phyloP scores from a whole-genome alignment of 1,284 basidiomycete species.

The Irpex sp. region DNA sequence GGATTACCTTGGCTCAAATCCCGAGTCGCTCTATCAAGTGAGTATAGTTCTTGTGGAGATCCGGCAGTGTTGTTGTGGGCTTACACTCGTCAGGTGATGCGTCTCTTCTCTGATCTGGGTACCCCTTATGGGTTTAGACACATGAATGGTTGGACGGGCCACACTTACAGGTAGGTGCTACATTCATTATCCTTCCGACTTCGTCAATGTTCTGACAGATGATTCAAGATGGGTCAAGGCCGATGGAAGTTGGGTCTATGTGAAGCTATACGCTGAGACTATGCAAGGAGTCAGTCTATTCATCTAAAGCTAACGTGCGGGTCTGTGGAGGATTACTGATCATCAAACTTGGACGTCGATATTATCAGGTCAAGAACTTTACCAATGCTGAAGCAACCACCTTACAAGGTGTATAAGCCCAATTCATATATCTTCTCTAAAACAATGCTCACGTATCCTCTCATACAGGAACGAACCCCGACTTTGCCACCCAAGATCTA shows the following conservation, averaged over 20 bases:
- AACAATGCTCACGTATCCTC: background rate
- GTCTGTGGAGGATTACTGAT: no score
- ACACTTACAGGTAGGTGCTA: slow-evolving; percentile 53
- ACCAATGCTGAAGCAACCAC: slow-evolving; percentile 13
- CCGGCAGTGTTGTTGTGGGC: background rate
- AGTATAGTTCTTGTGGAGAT: background rate
- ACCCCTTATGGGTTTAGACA: slow-evolving; percentile 82
- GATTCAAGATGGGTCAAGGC: slow-evolving; percentile 71
- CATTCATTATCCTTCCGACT: background rate
- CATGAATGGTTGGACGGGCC: slow-evolving; percentile 87
- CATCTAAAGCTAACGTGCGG: no score
- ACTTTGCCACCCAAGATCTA: slow-evolving; percentile 75
- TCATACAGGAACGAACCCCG: slow-evolving; percentile 46
- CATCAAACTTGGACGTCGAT: background rate
- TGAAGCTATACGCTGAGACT: slow-evolving; percentile 62
- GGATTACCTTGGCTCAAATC: slow-evolving; percentile 89
- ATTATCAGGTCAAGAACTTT: slow-evolving; percentile 15
- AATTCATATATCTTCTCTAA: no score
- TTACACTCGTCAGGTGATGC: slow-evolving; percentile 61
- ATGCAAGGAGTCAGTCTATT: slow-evolving; percentile 14
- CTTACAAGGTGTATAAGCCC: slow-evolving; percentile 1
- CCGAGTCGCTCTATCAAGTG: slow-evolving; percentile 77
- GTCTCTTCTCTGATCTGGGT: slow-evolving; percentile 86
- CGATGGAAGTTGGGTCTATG: slow-evolving; percentile 82
- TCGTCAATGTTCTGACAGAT: background rate